Evolutionary conservation across 768 basidiomycete genomes (phyloP).

Genomic region (Mycena floridula): DNA sequence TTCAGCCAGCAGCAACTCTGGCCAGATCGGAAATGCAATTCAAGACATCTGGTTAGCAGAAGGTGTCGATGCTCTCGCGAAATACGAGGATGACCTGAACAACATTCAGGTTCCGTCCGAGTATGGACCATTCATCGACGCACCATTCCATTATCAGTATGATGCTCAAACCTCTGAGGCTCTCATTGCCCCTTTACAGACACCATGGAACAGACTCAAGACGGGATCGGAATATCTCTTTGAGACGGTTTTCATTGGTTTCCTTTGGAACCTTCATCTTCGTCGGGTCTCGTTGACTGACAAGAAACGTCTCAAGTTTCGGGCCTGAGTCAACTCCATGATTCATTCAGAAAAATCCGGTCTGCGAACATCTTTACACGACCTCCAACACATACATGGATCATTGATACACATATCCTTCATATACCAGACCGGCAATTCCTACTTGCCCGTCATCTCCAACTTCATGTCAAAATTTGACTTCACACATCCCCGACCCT

Average conservation of each 20-base stretch:
- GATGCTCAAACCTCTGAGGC: background rate
- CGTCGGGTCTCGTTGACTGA: too few species aligned
- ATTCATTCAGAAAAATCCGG: background rate
- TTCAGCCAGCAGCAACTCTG: constrained; percentile 16
- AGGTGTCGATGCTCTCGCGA: too few species aligned
- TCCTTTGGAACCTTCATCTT: constrained; percentile 14
- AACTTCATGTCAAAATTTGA: too few species aligned
- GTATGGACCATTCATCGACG: background rate
- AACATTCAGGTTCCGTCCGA: too few species aligned
- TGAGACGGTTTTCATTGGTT: constrained; percentile 11
- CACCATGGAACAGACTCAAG: too few species aligned
- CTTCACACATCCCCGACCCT: background rate
- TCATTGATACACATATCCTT: constrained; percentile 12
- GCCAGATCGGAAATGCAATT: too few species aligned
- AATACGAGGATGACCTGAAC: too few species aligned
- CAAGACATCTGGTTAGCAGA: too few species aligned
- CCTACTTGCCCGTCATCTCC: too few species aligned
- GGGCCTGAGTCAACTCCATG: background rate
- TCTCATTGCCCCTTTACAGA: background rate
- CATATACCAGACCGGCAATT: constrained; percentile 1
- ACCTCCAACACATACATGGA: too few species aligned
- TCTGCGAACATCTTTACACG: too few species aligned
- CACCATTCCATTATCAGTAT: background rate
- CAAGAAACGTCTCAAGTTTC: too few species aligned
- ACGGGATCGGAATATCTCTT: constrained; percentile 3